phyloP scores from a whole-genome alignment of 2,329 filamentous ascomycete species.

The Daldinia sp. region DNA sequence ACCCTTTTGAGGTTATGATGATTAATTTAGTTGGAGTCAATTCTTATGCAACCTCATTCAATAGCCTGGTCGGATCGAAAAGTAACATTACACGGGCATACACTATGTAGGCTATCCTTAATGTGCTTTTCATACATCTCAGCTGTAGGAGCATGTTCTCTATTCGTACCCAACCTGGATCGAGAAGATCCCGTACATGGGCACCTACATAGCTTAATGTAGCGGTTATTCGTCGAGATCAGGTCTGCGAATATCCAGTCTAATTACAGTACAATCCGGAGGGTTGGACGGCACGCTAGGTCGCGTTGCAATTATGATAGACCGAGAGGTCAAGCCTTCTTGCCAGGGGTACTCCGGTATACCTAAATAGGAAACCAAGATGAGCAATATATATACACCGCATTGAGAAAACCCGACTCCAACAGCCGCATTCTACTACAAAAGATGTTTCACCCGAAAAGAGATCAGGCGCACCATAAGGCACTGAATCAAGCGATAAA shows the following conservation, averaged over 20 bases:
- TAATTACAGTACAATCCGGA: background rate
- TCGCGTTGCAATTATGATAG: background rate
- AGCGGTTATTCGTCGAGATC: background rate
- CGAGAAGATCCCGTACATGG: background rate
- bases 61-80: background rate
- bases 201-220: background rate
- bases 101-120: background rate
- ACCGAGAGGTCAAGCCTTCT: constrained; percentile 1
- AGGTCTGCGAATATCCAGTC: background rate
- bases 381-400: background rate
- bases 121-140: background rate
- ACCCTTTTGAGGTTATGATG: background rate
- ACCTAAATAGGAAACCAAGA: constrained; percentile 11
- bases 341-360: constrained; percentile 13
- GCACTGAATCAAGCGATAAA: background rate
- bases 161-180: background rate
- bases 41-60: background rate
- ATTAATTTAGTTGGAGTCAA: background rate
- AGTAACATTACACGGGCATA: background rate
- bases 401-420: background rate
- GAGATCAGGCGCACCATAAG: no score
- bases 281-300: background rate
- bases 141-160: background rate
- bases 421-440: background rate
- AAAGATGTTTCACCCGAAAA: background rate